These are phyloP conservation scores for Globisporangium polare DNA, from an alignment of 352 stramenopile genomes.

Conservation along the genomic window DNA sequence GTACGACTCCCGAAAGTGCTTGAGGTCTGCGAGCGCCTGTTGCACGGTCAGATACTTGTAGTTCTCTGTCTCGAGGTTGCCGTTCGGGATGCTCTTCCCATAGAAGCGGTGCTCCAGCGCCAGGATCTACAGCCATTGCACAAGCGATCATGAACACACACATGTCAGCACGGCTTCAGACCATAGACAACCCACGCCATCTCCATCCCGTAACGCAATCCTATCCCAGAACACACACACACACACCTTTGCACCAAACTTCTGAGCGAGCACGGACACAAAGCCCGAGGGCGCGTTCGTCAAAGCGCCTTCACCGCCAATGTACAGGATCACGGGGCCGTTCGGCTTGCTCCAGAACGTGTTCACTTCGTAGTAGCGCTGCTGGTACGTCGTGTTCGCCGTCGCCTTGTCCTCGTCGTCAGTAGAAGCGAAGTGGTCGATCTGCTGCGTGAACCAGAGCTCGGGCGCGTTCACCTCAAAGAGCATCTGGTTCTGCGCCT, in stretches of 20 bases:
- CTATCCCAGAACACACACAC: neutral
- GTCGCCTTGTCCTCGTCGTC: neutral
- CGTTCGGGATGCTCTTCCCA: constrained; percentile 77
- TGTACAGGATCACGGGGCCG: constrained; percentile 79
- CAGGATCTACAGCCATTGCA: constrained; percentile 38
- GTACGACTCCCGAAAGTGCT: constrained; percentile 76
- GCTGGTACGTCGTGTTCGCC: constrained; percentile 49
- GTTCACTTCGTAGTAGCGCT: constrained; percentile 76
- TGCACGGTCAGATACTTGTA: constrained; percentile 78
- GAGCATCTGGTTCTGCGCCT: constrained; percentile 43
- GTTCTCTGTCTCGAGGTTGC: constrained; percentile 66
- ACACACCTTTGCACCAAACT: constrained; percentile 66
- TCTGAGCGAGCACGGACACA: constrained; percentile 66
- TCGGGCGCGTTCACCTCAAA: constrained; percentile 32
- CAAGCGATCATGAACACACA: neutral
- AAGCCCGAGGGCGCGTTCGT: constrained; percentile 58
- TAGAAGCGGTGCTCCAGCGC: constrained; percentile 89
- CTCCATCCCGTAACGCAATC: neutral
- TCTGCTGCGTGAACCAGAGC: constrained; percentile 65
- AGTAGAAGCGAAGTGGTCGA: constrained; percentile 50
- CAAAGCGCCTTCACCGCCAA: constrained; percentile 76
- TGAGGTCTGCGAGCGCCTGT: constrained; percentile 84
- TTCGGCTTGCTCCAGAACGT: constrained; percentile 47
- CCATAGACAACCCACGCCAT: neutral
- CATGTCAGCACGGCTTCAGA: neutral